phyloP scores from a whole-genome alignment of 805 yeast genomes.

The Saccharomycopsis amapae region DNA sequence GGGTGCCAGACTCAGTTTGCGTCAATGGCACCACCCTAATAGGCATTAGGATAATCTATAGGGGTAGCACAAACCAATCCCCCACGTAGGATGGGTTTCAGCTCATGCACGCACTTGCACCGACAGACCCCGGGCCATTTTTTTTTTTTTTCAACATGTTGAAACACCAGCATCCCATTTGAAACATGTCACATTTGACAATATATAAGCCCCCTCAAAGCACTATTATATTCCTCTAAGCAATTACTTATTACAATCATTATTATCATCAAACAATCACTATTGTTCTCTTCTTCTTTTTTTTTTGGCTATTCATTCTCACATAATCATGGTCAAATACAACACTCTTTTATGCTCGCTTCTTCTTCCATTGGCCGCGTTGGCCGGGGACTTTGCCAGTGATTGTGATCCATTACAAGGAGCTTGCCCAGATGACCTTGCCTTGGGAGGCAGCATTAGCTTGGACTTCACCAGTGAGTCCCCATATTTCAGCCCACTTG shows the following conservation, averaged over 20 bases:
- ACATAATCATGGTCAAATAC: neutral
- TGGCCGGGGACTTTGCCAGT: slow-evolving; percentile 10
- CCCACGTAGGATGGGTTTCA: too few species aligned
- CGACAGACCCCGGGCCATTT: too few species aligned
- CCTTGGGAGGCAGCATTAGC: slow-evolving; percentile 41
- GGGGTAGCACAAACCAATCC: too few species aligned
- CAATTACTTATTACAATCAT: neutral
- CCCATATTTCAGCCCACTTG: slow-evolving; percentile 39
- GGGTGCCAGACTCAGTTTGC: too few species aligned
- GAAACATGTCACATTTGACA: too few species aligned
- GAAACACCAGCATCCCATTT: too few species aligned
- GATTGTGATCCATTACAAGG: slow-evolving; percentile 31
- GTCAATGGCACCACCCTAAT: too few species aligned
- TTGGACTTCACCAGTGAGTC: slow-evolving; percentile 39
- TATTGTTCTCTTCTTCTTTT: neutral
- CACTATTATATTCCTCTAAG: neutral
- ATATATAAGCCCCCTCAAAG: too few species aligned
- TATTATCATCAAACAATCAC: too few species aligned
- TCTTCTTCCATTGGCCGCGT: neutral
- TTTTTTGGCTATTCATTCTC: neutral
- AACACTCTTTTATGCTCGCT: neutral
- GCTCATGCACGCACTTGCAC: too few species aligned
- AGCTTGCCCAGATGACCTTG: slow-evolving; percentile 36
- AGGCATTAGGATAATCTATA: too few species aligned
- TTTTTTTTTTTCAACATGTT: too few species aligned